phyloP scores from a whole-genome alignment of 1,284 basidiomycete species.

The Malassezia restricta region DNA sequence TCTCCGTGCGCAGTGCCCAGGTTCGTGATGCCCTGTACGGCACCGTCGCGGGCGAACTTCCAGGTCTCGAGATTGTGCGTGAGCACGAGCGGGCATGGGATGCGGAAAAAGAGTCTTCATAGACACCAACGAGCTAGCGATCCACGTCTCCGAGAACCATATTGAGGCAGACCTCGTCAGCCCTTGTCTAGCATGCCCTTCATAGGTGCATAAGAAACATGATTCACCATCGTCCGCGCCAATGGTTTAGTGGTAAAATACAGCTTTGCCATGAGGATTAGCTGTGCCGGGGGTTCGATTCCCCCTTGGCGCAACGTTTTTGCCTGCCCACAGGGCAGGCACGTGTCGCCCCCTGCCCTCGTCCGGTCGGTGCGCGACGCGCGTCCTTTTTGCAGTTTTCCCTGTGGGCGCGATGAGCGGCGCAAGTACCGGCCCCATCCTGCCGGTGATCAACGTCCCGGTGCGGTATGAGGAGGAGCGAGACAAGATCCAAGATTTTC shows the following conservation, averaged over 20 bases:
- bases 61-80: conserved; percentile 39
- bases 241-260: conserved; percentile 23
- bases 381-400: neutral
- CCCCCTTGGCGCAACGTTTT: conserved; percentile 19
- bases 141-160: too few relatives aligned
- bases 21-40: conserved; percentile 45
- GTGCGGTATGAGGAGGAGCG: conserved; percentile 52
- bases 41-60: conserved; percentile 36
- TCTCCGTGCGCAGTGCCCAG: conserved; percentile 24
- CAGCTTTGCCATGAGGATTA: conserved; percentile 19
- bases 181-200: neutral
- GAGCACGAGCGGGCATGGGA: conserved; percentile 21
- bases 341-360: neutral
- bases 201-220: too few relatives aligned
- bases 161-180: neutral
- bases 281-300: conserved; percentile 22
- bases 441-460: conserved; percentile 51
- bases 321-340: neutral
- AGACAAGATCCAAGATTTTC: conserved; percentile 38
- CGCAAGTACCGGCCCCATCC: conserved; percentile 24
- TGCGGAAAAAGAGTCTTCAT: neutral
- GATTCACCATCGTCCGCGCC: too few relatives aligned
- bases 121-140: too few relatives aligned
- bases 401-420: conserved; percentile 3
- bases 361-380: neutral